phyloP scores from a whole-genome alignment of 2,329 filamentous ascomycete genomes.

The Penicillium crustosum region DNA sequence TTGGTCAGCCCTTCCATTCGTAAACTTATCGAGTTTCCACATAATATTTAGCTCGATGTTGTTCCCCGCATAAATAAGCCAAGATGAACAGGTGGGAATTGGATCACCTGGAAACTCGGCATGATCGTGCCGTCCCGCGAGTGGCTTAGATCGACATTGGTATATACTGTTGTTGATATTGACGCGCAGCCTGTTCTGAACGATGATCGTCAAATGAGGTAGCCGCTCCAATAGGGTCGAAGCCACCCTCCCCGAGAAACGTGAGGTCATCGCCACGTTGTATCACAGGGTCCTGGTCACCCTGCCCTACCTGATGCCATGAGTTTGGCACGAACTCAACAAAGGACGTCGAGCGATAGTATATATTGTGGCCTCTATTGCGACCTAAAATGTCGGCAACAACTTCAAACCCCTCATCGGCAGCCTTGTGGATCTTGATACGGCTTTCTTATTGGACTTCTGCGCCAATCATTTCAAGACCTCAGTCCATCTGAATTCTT shows the following conservation, averaged over 20 bases:
- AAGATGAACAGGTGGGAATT: slow-evolving; percentile 6
- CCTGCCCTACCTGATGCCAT: slow-evolving; percentile 16
- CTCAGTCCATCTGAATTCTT: background rate
- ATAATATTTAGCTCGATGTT: background rate
- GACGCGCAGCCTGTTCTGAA: slow-evolving; percentile 2
- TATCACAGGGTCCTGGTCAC: slow-evolving; percentile 27
- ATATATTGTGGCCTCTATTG: slow-evolving; percentile 15
- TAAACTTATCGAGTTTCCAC: background rate
- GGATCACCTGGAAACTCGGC: slow-evolving; percentile 22
- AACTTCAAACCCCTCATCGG: background rate
- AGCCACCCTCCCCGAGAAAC: background rate
- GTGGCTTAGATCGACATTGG: background rate
- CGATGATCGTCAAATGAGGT: slow-evolving; percentile 10
- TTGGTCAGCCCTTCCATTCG: background rate
- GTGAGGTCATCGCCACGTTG: slow-evolving; percentile 13
- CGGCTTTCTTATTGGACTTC: slow-evolving; percentile 7
- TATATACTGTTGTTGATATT: background rate
- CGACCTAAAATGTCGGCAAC: background rate
- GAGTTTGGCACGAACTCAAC: background rate
- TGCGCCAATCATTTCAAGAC: slow-evolving; percentile 2
- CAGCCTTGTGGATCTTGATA: slow-evolving; percentile 12
- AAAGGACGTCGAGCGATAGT: background rate
- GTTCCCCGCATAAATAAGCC: slow-evolving; percentile 7
- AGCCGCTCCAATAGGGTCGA: slow-evolving; percentile 8
- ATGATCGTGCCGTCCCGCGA: slow-evolving; percentile 20